Evolutionary conservation across 495 filamentous ascomycete species (phyloP).

Genomic region (Xylaria telfairii): DNA sequence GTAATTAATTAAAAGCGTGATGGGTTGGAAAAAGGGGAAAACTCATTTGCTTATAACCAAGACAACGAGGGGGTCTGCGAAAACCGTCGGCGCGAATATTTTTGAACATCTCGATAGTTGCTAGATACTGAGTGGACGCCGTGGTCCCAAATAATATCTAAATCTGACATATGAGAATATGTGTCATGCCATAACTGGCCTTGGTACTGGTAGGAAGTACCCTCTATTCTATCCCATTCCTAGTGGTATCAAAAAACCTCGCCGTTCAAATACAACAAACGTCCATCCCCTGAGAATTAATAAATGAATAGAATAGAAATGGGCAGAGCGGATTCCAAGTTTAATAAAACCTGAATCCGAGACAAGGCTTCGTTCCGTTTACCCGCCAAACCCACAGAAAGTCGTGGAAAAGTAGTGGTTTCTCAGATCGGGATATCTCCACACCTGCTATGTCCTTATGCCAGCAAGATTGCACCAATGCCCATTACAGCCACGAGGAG

Average conservation of each 20-base stretch:
- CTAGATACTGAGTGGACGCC: constrained; percentile 3
- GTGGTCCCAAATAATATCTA: neutral
- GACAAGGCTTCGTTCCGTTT: neutral
- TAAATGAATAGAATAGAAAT: constrained; percentile 30
- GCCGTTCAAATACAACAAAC: constrained; percentile 31
- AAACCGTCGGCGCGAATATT: constrained; percentile 1
- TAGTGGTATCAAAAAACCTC: constrained; percentile 29
- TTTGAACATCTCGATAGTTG: constrained; percentile 2
- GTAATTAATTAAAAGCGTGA: neutral
- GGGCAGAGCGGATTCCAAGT: constrained; percentile 5
- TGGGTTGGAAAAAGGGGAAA: no score
- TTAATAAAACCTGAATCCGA: neutral
- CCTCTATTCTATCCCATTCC: constrained; percentile 28
- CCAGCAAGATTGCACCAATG: constrained; percentile 50
- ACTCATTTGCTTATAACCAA: neutral
- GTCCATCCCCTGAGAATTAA: constrained; percentile 34
- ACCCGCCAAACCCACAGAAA: neutral
- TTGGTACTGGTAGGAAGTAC: constrained; percentile 9
- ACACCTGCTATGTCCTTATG: constrained; percentile 31
- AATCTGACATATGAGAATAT: constrained; percentile 14
- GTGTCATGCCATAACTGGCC: constrained; percentile 17
- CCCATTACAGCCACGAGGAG: constrained; percentile 50
- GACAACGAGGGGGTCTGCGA: neutral
- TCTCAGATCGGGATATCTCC: neutral
- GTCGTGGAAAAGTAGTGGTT: neutral